Conservation (phyloP, 371 early-diverging fungal species). For the Mucor circinelloides region DNA sequence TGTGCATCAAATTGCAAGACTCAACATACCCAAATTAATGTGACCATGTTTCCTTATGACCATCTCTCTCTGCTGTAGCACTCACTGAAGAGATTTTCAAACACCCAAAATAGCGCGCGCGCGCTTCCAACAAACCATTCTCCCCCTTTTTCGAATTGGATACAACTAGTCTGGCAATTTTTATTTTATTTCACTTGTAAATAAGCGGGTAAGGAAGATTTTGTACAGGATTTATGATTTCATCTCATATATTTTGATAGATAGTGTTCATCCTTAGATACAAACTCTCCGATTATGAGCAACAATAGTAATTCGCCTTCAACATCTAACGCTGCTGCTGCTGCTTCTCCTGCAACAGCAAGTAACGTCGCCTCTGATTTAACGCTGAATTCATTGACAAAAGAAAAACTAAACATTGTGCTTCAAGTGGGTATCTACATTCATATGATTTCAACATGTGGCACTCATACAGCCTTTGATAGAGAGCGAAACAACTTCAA, state of each 20-base stretch:
- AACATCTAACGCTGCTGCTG: not conserved
- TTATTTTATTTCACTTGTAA: not conserved
- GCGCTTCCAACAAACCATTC: not conserved
- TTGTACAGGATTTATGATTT: no score
- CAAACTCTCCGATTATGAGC: conserved; percentile 1
- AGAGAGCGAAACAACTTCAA: conserved; percentile 51
- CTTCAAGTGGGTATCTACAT: conserved; percentile 30
- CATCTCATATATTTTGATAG: no score
- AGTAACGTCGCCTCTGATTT: conserved; percentile 19
- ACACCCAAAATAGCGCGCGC: not conserved
- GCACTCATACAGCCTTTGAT: not conserved
- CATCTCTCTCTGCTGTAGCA: not conserved
- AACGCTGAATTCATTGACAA: conserved; percentile 30
- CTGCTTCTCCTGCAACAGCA: not conserved
- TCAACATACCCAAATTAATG: not conserved
- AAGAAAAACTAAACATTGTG: conserved; percentile 39
- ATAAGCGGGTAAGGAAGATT: not conserved
- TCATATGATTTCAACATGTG: not conserved
- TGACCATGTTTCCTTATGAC: not conserved
- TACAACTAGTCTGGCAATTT: not conserved
- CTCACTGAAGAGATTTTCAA: not conserved
- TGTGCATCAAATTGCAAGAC: not conserved
- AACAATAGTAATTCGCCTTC: not conserved
- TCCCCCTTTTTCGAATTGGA: not conserved
- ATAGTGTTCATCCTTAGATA: not conserved